These are phyloP conservation scores for Suillus hirtellus DNA, from an alignment of 768 basidiomycete species.

Conservation along the genomic window DNA sequence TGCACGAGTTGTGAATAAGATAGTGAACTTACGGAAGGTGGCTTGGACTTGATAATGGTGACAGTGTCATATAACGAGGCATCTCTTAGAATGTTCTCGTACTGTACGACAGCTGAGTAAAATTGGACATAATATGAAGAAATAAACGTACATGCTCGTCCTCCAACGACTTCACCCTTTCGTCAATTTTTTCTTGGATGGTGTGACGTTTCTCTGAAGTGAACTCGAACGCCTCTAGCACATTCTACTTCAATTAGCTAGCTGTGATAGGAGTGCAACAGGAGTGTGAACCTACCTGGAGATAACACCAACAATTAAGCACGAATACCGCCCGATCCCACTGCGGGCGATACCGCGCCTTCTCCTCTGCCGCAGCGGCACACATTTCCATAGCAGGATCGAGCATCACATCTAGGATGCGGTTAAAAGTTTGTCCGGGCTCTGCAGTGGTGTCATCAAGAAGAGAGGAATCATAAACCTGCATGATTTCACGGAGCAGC, in stretches of 20 bases:
- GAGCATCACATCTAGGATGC: slow-evolving; percentile 79
- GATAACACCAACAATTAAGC: slow-evolving; percentile 82
- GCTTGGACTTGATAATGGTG: slow-evolving; percentile 24
- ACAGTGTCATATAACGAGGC: slow-evolving; percentile 29
- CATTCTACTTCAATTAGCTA: slow-evolving; percentile 42
- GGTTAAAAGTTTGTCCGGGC: slow-evolving; percentile 47
- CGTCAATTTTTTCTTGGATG: slow-evolving; percentile 62
- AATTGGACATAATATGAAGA: background rate
- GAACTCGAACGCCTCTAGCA: slow-evolving; percentile 69
- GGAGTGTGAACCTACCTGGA: slow-evolving; percentile 57
- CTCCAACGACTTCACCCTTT: slow-evolving; percentile 62
- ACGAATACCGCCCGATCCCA: slow-evolving; percentile 88
- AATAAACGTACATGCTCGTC: slow-evolving; percentile 74
- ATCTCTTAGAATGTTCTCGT: slow-evolving; percentile 27
- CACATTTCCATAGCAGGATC: slow-evolving; percentile 85
- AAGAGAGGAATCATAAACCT: slow-evolving; percentile 85
- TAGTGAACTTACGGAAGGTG: slow-evolving; percentile 19
- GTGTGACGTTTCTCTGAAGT: slow-evolving; percentile 57
- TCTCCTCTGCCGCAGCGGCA: slow-evolving; percentile 63
- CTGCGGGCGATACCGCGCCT: slow-evolving; percentile 47
- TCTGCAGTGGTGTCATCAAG: slow-evolving; percentile 46
- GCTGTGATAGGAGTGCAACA: background rate
- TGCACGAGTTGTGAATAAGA: background rate
- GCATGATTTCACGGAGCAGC: slow-evolving; percentile 85
- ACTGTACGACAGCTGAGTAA: slow-evolving; percentile 12